Evolutionary conservation across 441 rosid species (phyloP), one percentile per base, ranked within the genome.

Genomic region (Gossypium lobatum): DNA sequence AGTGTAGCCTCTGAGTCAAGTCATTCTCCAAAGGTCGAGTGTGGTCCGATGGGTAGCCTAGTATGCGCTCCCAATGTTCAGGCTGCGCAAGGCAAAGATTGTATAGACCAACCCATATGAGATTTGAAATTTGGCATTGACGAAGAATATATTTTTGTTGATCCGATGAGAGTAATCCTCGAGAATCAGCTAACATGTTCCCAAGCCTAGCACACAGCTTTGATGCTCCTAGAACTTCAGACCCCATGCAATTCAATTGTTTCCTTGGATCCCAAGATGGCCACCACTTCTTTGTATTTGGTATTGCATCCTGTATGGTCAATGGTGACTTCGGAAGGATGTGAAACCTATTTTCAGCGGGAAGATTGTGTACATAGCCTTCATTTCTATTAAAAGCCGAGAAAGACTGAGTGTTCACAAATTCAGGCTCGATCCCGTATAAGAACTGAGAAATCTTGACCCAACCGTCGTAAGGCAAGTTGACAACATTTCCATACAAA

Each of bases 191-290:
- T 31, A 93, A 28, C 31, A 76, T 80, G 39, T 78, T 84, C 42
- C 87, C 87, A 71, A 90, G 83, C 72, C 87, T 76, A 28, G 84
- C 90, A 74, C 95, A 91, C 13, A 95, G 84, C 73, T 66, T 79
- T 76, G 88, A 71, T 63, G 78, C 67, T 28, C 88, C 90, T 23
- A 68, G 57, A 0, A 76, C 76, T 58, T 74, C 85, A 25, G 81
- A 82, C 76, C 64, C 80, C 55, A 77, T 70, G 70, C 75, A 72
- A 67, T 75, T 84, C 78, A 95, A 48, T 67, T 90, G 89, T 80
- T 82, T 88, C 89, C 99, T 88, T 1, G 95, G 82, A 84, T 95
- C 99, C 98, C 99, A 93, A 16, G 83, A 80, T 31, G 99, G 98
- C 96, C 98, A 91, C 96, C 98, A 95, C 72, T 86, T 89, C 86